phyloP scores from a whole-genome alignment of 306 rosid genomes.

The Cucurbita moschata region DNA sequence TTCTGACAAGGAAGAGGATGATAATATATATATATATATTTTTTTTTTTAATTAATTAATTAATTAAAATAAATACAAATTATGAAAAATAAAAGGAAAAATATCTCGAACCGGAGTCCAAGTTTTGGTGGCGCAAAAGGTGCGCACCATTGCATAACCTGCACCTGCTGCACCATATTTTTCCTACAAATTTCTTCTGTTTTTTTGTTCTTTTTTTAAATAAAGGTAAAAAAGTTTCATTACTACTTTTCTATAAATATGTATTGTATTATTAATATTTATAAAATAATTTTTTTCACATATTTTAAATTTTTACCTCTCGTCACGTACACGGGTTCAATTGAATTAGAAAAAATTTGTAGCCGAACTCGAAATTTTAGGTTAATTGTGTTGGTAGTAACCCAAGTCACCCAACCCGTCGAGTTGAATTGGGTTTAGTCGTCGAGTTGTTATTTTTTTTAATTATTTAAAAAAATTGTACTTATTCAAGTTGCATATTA shows the following conservation, averaged over 20 bases:
- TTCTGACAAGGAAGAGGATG: background rate
- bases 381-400: too few relatives aligned
- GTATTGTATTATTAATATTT: background rate
- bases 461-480: too few relatives aligned
- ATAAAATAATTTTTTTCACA: too few relatives aligned
- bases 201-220: background rate
- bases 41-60: too few relatives aligned
- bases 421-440: too few relatives aligned
- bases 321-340: too few relatives aligned
- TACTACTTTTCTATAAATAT: background rate
- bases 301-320: too few relatives aligned
- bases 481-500: too few relatives aligned
- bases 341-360: too few relatives aligned
- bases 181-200: background rate
- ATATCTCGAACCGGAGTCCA: background rate
- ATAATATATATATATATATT: background rate
- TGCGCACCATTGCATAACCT: background rate
- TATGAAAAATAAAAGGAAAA: background rate
- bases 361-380: too few relatives aligned
- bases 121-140: conserved; percentile 4
- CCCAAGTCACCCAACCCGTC: too few relatives aligned
- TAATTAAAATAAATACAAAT: background rate
- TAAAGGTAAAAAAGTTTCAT: background rate
- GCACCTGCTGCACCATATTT: background rate
- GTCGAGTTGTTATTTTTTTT: too few relatives aligned